A percentile compares a stretch with the other conserved stretches of the same genome.
Conservation (phyloP, 352 stramenopile species). For the Nothophytophthora sp. region DNA sequence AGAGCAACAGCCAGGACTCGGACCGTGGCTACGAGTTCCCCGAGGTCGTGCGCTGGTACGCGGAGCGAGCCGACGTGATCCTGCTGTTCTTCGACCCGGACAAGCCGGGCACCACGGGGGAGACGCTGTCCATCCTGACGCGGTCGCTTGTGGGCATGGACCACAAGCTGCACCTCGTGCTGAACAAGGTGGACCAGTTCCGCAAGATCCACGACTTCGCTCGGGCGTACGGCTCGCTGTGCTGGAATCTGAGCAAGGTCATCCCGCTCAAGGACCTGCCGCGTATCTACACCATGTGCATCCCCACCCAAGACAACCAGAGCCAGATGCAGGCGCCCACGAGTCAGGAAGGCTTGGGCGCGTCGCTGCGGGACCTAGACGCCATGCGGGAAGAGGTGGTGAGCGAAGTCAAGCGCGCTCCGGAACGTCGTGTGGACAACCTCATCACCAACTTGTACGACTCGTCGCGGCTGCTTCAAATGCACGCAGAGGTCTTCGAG, state of each 20-base stretch:
- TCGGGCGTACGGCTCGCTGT: conserved; percentile 98
- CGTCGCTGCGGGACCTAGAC: conserved; percentile 94
- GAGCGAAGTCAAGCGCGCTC: conserved; percentile 96
- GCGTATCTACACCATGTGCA: conserved; percentile 99
- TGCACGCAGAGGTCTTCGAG: conserved; percentile 93
- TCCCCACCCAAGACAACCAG: conserved; percentile 88
- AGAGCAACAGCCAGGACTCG: conserved; percentile 45
- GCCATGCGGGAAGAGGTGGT: conserved; percentile 97
- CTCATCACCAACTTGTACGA: conserved; percentile 99
- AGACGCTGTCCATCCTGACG: conserved; percentile 98
- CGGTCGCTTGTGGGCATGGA: conserved; percentile 98
- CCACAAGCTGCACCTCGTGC: conserved; percentile 99
- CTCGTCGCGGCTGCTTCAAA: conserved; percentile 91
- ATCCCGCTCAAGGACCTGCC: conserved; percentile 99
- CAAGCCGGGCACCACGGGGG: conserved; percentile 99
- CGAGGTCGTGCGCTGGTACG: conserved; percentile 97
- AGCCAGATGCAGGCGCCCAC: conserved; percentile 39
- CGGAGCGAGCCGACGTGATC: conserved; percentile 98
- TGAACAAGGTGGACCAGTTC: conserved; percentile 99
- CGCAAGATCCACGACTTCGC: conserved; percentile 99
- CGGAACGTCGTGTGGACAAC: conserved; percentile 98
- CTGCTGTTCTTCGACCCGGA: conserved; percentile 99
- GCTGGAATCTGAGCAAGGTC: conserved; percentile 99
- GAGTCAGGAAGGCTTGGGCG: conserved; percentile 57
- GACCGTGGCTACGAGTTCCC: conserved; percentile 98